phyloP scores from a whole-genome alignment of 2,329 filamentous ascomycete genomes.

The Diaporthe capsici region DNA sequence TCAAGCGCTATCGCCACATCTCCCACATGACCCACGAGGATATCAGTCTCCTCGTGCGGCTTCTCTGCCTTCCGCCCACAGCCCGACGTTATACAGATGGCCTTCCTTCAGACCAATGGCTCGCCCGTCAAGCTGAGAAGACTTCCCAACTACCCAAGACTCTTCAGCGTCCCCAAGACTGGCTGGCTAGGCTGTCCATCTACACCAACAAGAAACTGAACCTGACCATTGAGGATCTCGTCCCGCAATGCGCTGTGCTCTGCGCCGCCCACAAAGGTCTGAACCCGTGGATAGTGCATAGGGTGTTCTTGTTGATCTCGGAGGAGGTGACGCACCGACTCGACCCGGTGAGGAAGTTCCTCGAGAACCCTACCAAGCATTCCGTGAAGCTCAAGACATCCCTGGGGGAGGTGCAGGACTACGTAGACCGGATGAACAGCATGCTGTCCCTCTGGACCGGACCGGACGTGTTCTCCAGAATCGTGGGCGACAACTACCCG shows the following conservation, averaged over 20 bases:
- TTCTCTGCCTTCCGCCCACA: constrained; percentile 55
- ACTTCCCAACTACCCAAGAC: constrained; percentile 48
- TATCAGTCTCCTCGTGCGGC: constrained; percentile 51
- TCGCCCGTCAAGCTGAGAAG: constrained; percentile 51
- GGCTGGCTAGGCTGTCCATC: constrained; percentile 47
- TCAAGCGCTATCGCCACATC: constrained; percentile 44
- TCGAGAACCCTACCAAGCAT: constrained; percentile 36
- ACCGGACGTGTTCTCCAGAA: constrained; percentile 40
- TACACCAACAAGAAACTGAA: constrained; percentile 38
- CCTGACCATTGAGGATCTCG: constrained; percentile 39
- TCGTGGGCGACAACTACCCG: constrained; percentile 41
- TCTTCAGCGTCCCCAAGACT: constrained; percentile 52
- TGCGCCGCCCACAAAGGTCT: constrained; percentile 44
- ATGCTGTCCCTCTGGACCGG: constrained; percentile 36
- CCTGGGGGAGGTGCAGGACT: constrained; percentile 42
- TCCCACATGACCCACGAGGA: constrained; percentile 47
- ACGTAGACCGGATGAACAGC: constrained; percentile 47
- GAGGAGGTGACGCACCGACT: constrained; percentile 57
- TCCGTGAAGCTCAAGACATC: constrained; percentile 35
- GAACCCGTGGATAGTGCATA: constrained; percentile 48
- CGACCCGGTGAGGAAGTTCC: constrained; percentile 47
- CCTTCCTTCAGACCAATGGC: constrained; percentile 54
- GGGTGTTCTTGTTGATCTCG: constrained; percentile 58
- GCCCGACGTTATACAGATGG: constrained; percentile 47
- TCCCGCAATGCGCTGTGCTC: constrained; percentile 43